A percentile compares a stretch with the other conserved stretches of the same genome.
Conservation (phyloP, 768 basidiomycete species). For the Candolleomyces eurysporus region DNA sequence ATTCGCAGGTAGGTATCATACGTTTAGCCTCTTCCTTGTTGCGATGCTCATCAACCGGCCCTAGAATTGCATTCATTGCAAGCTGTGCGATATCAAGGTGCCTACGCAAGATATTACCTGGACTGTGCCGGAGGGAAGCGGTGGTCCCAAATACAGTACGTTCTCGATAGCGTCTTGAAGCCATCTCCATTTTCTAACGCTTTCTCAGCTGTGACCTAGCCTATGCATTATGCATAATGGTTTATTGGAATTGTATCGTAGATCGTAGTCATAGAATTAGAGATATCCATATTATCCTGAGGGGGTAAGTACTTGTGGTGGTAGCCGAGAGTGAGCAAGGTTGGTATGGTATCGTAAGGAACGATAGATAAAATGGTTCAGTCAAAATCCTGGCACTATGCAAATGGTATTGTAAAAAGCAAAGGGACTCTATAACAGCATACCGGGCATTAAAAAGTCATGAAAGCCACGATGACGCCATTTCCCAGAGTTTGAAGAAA, state of each 20-base stretch:
- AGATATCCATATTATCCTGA: neutral
- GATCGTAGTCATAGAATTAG: neutral
- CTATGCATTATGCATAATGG: neutral
- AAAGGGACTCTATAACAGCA: neutral
- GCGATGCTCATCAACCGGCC: slow-evolving; percentile 10
- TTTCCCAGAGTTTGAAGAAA: slow-evolving; percentile 40
- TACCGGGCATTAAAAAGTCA: neutral
- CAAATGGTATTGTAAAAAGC: neutral
- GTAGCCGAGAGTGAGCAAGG: neutral
- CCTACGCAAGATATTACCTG: slow-evolving; percentile 97
- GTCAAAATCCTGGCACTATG: neutral
- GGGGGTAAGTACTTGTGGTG: neutral
- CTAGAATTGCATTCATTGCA: slow-evolving; percentile 92
- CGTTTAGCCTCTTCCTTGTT: slow-evolving; percentile 2
- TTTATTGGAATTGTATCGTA: neutral
- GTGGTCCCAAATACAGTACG: slow-evolving; percentile 94
- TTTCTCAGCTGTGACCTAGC: slow-evolving; percentile 10
- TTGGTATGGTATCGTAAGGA: neutral
- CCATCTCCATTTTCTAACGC: neutral
- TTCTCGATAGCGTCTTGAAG: neutral
- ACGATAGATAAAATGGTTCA: neutral
- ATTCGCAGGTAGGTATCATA: slow-evolving; percentile 83
- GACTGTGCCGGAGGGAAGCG: slow-evolving; percentile 95
- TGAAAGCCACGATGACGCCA: slow-evolving; percentile 20
- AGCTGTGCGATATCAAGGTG: slow-evolving; percentile 93